Percentiles rank a stretch among this genome's conserved stretches.
Conservation (phyloP, 257 asterid genomes). For the Fraxinus excelsior region DNA sequence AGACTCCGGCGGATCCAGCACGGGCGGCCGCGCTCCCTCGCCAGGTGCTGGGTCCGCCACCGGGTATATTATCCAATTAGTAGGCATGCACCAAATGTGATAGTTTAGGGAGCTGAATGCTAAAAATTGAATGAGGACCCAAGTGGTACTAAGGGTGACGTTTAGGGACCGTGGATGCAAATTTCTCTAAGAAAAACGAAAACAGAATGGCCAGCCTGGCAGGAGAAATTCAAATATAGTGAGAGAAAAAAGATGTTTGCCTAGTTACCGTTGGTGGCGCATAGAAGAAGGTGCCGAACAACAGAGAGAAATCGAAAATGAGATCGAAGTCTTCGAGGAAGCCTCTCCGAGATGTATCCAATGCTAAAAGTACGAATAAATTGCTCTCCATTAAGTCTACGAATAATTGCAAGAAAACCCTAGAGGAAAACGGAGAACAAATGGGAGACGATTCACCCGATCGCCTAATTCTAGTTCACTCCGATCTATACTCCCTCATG, state of each 20-base stretch:
- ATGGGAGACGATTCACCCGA: conserved; percentile 50
- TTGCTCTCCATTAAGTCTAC: conserved; percentile 21
- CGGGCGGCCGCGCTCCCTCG: too few relatives aligned
- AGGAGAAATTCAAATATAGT: conserved; percentile 24
- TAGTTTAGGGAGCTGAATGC: neutral
- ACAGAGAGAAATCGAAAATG: conserved; percentile 30
- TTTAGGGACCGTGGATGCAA: neutral
- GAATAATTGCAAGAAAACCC: conserved; percentile 26
- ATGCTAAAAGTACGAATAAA: conserved; percentile 28
- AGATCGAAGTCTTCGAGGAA: conserved; percentile 49
- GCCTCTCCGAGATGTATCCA: conserved; percentile 66
- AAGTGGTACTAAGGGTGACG: neutral
- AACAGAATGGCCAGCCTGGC: neutral
- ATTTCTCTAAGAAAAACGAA: neutral
- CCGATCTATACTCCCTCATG: conserved; percentile 59
- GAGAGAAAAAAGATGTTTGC: conserved; percentile 21
- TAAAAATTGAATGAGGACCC: neutral
- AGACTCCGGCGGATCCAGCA: too few relatives aligned
- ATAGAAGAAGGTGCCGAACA: conserved; percentile 40
- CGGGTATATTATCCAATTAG: too few relatives aligned
- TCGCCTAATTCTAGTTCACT: conserved; percentile 70
- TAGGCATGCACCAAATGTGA: too few relatives aligned
- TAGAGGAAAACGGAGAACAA: conserved; percentile 28
- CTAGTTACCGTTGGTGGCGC: conserved; percentile 15
- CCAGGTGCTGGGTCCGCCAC: too few relatives aligned